Evolutionary conservation across 2,329 filamentous ascomycete species (phyloP).

Genomic region (Taxawa tesnikishii): DNA sequence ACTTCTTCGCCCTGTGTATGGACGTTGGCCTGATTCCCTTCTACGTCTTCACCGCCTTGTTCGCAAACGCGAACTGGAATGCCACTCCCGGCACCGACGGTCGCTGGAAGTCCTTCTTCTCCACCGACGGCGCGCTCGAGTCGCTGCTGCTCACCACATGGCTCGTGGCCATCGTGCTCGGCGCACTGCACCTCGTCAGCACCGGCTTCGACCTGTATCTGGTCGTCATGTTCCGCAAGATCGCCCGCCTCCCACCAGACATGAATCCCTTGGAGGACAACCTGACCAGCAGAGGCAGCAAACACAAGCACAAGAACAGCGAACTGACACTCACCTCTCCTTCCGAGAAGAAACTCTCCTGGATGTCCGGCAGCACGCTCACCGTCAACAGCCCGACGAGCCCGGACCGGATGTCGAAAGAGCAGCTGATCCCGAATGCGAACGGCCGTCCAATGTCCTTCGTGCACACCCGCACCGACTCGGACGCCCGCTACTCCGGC

Average conservation of each 20-base stretch:
- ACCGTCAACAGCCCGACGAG: slow-evolving; percentile 21
- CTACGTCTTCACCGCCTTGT: slow-evolving; percentile 46
- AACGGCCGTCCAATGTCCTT: slow-evolving; percentile 55
- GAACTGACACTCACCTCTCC: slow-evolving; percentile 34
- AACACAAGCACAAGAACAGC: slow-evolving; percentile 64
- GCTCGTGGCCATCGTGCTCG: slow-evolving; percentile 51
- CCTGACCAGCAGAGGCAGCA: slow-evolving; percentile 49
- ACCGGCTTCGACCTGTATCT: slow-evolving; percentile 63
- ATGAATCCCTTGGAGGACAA: slow-evolving; percentile 85
- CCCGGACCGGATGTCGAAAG: slow-evolving; percentile 18
- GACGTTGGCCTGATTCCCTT: slow-evolving; percentile 57
- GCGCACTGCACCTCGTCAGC: slow-evolving; percentile 58
- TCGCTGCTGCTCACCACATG: slow-evolving; percentile 54
- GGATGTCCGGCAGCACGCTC: slow-evolving; percentile 31
- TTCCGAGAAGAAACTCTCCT: slow-evolving; percentile 49
- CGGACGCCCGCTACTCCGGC: slow-evolving; percentile 40
- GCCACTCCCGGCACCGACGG: slow-evolving; percentile 29
- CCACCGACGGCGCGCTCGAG: slow-evolving; percentile 39
- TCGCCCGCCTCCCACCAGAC: slow-evolving; percentile 72
- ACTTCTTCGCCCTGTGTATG: slow-evolving; percentile 65
- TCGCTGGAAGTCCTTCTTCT: slow-evolving; percentile 60
- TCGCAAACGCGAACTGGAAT: slow-evolving; percentile 40
- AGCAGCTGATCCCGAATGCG: slow-evolving; percentile 26
- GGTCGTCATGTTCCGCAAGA: slow-evolving; percentile 67
- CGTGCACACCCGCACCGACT: slow-evolving; percentile 60